These are phyloP conservation scores for Venturiaceae sp. DNA, from an alignment of 2,329 filamentous ascomycete species.

Conservation along the genomic window DNA sequence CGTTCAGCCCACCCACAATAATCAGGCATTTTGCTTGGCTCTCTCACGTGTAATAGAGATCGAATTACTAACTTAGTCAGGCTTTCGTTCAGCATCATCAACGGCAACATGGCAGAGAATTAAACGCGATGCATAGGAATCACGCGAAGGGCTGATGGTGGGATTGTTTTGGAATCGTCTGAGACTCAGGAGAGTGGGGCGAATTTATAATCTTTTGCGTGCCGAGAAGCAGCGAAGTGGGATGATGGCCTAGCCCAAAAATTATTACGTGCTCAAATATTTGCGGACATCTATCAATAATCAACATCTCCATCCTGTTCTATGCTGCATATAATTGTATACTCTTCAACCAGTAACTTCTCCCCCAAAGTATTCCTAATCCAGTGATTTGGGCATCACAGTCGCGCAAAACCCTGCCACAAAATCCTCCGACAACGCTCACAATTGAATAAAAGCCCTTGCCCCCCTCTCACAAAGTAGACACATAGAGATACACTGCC, in stretches of 20 bases:
- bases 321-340: background rate
- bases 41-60: no score
- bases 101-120: no score
- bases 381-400: background rate
- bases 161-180: background rate
- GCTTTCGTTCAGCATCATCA: no score
- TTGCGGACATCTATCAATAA: background rate
- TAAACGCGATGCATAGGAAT: no score
- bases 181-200: background rate
- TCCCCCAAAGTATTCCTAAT: background rate
- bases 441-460: background rate
- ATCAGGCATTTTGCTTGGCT: no score
- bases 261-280: background rate
- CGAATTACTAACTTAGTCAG: no score
- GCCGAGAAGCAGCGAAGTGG: background rate
- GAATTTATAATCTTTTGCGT: background rate
- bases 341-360: background rate
- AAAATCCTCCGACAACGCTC: background rate
- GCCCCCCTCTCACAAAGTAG: background rate
- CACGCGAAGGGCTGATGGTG: background rate
- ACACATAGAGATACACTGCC: constrained; percentile 9
- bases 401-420: background rate
- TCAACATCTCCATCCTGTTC: background rate
- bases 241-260: background rate
- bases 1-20: no score